Evolutionary conservation across 2,329 filamentous ascomycete species (phyloP), one percentile per base, ranked within the genome.

Genomic region (Fusarium devonianum): DNA sequence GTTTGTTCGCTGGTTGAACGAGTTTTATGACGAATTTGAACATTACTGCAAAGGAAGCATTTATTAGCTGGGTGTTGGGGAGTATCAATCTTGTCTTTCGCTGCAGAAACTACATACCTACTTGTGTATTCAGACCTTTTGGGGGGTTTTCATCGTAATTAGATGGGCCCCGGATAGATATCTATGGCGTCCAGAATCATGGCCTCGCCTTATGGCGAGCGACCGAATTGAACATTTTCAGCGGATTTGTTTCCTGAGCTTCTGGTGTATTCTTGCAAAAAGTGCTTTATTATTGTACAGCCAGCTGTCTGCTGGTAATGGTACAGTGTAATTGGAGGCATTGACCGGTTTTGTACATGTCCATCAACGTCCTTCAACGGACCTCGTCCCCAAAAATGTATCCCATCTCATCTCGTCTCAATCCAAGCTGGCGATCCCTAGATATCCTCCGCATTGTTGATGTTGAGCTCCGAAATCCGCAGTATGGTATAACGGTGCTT

Each of bases 401-500:
- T n/a, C n/a, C n/a, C n/a, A n/a, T n/a, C n/a, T 33, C 41, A 33
- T 47, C 25, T 47, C 23, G 38, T 49, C 17, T 39, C 23, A 10
- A 13, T 37, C 26, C 34, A 54, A 46, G 40, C 42, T 32, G 49
- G 48, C 32, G 38, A 38, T 45, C 47, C 66, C 29, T 73, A 71
- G 40, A 77, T 65, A 39, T 78, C 73, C 37, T 74, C 75, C 37
- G 70, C 55, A 16, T 63, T 67, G 59, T 78, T 78, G 49, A 96
- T 79, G 68, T 82, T 87, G 56, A 97, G 69, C 73, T 97, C 90
- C 68, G 88, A 88, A 58, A 99, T 88, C 67, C 86, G 82, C 73
- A 99, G 69, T 16, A 96, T 83, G 3, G 94, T 99, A 73, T 89
- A 96, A 66, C 84, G 81, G 70, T 96, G 90, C 82, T 99, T 97